Conservation (phyloP, 176 grass and related monocot genomes). For the Hsuehochloa calcarea region DNA sequence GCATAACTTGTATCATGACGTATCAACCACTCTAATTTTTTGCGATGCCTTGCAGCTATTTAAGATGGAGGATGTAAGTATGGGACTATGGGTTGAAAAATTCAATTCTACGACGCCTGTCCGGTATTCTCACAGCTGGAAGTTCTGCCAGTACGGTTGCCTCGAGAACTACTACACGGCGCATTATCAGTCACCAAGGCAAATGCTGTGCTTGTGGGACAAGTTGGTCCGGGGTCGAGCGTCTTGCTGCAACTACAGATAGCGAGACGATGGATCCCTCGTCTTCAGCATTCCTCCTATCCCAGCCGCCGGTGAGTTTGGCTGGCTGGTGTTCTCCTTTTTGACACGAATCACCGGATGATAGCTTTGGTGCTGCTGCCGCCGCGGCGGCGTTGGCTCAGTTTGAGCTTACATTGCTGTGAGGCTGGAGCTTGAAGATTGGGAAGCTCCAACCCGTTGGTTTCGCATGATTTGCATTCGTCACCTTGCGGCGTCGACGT, state of each 20-base stretch:
- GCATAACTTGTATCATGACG: constrained; percentile 19
- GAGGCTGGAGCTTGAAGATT: constrained; percentile 45
- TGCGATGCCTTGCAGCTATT: constrained; percentile 68
- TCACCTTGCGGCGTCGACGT: not conserved
- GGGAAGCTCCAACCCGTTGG: constrained; percentile 35
- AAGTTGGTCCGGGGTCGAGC: constrained; percentile 64
- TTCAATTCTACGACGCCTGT: constrained; percentile 66
- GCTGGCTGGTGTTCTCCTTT: constrained; percentile 35
- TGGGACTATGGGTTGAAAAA: constrained; percentile 94
- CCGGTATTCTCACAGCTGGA: constrained; percentile 91
- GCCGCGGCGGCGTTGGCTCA: constrained; percentile 14
- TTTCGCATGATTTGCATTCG: constrained; percentile 25
- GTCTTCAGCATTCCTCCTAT: not conserved
- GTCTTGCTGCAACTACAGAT: constrained; percentile 91
- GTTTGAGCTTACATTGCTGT: constrained; percentile 24
- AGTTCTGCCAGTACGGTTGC: constrained; percentile 94
- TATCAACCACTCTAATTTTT: not conserved
- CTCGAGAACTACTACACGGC: constrained; percentile 84
- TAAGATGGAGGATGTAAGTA: constrained; percentile 98
- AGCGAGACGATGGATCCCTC: not conserved
- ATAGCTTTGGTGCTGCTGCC: constrained; percentile 41
- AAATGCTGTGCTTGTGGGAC: constrained; percentile 90
- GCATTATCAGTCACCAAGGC: constrained; percentile 92
- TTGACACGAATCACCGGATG: constrained; percentile 29
- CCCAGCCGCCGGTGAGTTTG: constrained; percentile 28